Conservation (phyloP, 2,329 filamentous ascomycete species). For the Dactylellina cionopaga region DNA sequence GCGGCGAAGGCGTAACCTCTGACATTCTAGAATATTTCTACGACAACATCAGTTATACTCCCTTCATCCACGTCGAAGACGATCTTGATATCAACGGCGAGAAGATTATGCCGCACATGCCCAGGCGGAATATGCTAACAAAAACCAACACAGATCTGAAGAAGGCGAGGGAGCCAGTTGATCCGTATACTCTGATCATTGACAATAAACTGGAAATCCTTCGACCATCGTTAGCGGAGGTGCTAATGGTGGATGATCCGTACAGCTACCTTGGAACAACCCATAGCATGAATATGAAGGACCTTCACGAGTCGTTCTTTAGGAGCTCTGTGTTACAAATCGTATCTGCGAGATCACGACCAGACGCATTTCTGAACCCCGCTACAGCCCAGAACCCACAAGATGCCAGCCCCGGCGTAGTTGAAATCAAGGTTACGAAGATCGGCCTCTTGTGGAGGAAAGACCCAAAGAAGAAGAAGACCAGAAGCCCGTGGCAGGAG, state of each 20-base stretch:
- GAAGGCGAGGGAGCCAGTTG: slow-evolving; percentile 79
- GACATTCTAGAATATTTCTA: slow-evolving; percentile 96
- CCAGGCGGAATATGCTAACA: slow-evolving; percentile 65
- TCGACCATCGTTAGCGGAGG: slow-evolving; percentile 86
- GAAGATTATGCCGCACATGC: slow-evolving; percentile 74
- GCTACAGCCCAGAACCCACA: slow-evolving; percentile 84
- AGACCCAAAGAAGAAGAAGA: slow-evolving; percentile 90
- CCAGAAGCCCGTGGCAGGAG: slow-evolving; percentile 96
- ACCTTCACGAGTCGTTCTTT: slow-evolving; percentile 87
- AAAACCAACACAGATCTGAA: slow-evolving; percentile 56
- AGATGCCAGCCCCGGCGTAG: slow-evolving; percentile 88
- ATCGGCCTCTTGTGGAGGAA: slow-evolving; percentile 96
- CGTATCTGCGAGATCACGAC: slow-evolving; percentile 88
- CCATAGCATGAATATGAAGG: slow-evolving; percentile 78
- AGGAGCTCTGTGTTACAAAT: slow-evolving; percentile 93
- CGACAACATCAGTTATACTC: slow-evolving; percentile 97
- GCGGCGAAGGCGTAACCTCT: slow-evolving; percentile 88
- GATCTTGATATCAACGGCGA: slow-evolving; percentile 83
- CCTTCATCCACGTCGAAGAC: slow-evolving; percentile 97
- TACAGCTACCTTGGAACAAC: slow-evolving; percentile 87
- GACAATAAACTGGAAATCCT: slow-evolving; percentile 86
- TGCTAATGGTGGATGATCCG: slow-evolving; percentile 89
- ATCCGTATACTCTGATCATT: slow-evolving; percentile 93
- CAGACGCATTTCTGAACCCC: slow-evolving; percentile 93
- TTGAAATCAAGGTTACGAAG: slow-evolving; percentile 97